Evolutionary conservation across 371 early-diverging fungal species (phyloP), one percentile per base, ranked within the genome.

Genomic region (Apophysomyces variabilis): DNA sequence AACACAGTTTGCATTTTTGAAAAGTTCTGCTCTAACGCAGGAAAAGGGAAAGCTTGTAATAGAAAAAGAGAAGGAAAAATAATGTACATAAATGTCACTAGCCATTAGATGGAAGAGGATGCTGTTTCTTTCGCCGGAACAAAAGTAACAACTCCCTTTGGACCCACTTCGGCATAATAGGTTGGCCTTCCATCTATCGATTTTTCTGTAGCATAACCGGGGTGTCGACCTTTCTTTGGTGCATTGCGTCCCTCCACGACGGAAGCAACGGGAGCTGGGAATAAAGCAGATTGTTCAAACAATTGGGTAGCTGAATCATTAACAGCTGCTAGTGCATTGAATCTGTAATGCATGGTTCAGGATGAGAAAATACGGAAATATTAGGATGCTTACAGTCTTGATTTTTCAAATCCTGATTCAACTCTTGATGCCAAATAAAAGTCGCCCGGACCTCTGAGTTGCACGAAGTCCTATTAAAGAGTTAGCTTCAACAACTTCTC

Each of bases 361-460:
- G 3, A 26, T 26, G 32, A 26, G 32, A 26, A 26, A 26, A 26
- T 26, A 26, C 3, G 16, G n/a, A 44, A 63, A 38, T 16, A 54
- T 54, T 18, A 58, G 37, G 11, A 3, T 44, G 4, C 21, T 8
- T 56, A 79, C 80, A 83, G 70, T 75, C 76, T 63, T 14, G 83
- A 75, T 60, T 65, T 71, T 46, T 75, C 80, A 46, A 75, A 76
- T 8, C 76, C 75, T 50, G 90, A 86, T 66, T 85, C 85, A 39
- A 89, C 77, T 59, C 90, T 74, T 54, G 88, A 88, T 60, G 89
- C 79, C 43, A 90, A 66, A 68, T 86, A 90, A 64, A 89, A 85
- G 61, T 90, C 89, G 21, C 90, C 90, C 32, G 90, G 90, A 35
- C 90, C 90, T 47, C 82, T 84, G 37, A 90, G 68, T 26, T 82